Evolutionary conservation across 2,329 filamentous ascomycete species (phyloP), one percentile per base, ranked within the genome.

Genomic region (Escovopsis sp.): DNA sequence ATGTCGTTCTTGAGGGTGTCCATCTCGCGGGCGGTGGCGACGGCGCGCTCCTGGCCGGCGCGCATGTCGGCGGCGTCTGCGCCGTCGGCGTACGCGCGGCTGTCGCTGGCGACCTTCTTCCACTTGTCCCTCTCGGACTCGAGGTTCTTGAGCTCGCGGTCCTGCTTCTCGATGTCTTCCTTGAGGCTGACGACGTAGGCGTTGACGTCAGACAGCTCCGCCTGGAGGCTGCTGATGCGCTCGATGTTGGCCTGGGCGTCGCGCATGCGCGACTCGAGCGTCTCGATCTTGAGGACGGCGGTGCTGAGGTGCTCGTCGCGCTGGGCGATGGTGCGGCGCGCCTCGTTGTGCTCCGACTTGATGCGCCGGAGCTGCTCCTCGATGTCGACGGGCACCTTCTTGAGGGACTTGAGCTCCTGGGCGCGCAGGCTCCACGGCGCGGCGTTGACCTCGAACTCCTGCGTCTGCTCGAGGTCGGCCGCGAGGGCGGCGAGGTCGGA

Each of bases 261-360:
- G 44, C 80, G 78, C 79, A 91, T 88, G 43, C 85, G 74, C 7
- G 84, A 84, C 59, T 94, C 84, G 32, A 96, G 76, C 34, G 91
- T 84, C 61, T 95, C 89, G 50, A 95, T 94, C 60, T 91, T 88
- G 50, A 95, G 81, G n/a, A 81, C 75, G 20, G 84, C 74, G 44
- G 93, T 89, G 58, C 93, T 87, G 40, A 94, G 75, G 31, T 81
- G 79, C 57, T 88, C 84, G 49, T 94, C 85, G 47, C 81, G 79
- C 48, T 80, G 72, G 1, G 81, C 77, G 43, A 86, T 71, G 4
- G 74, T 70, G 42, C 81, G 78, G 4, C 84, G 81, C 15, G 82
- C 79, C 53, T 89, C 84, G 49, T 80, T 77, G 49, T 91, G 74
- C 50, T 89, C 81, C 41, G 88, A 84, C 52, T 81, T 85, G 43